Evolutionary conservation across 306 rosid genomes (phyloP).

Genomic region (Citrullus mucosospermus): DNA sequence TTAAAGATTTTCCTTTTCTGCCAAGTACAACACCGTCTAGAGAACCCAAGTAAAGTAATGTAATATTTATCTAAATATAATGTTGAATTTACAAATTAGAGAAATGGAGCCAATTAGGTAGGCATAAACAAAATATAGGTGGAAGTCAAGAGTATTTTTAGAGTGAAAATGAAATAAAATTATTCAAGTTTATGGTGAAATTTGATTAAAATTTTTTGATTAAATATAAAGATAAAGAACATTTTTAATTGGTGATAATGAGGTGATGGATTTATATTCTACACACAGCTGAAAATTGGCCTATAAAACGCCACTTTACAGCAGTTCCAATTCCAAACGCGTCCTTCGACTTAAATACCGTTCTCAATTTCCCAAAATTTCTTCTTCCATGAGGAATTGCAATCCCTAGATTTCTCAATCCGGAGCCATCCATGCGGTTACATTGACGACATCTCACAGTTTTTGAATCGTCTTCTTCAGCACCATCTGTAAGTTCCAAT

Average conservation of each 20-base stretch:
- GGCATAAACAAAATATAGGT: too few species aligned
- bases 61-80: too few species aligned
- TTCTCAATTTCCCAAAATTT: neutral
- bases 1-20: too few species aligned
- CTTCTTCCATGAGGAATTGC: neutral
- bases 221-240: neutral
- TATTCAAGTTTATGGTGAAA: too few species aligned
- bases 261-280: neutral
- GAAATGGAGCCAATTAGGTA: too few species aligned
- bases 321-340: neutral
- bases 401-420: neutral
- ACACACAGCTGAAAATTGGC: neutral
- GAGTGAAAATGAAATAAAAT: too few species aligned
- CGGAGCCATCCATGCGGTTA: neutral
- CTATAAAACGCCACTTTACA: neutral
- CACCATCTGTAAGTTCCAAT: conserved; percentile 34
- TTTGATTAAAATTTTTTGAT: too few species aligned
- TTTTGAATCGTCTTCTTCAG: conserved; percentile 10
- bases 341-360: neutral
- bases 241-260: neutral
- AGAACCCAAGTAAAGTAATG: too few species aligned
- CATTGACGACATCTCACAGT: neutral
- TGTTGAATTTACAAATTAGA: too few species aligned
- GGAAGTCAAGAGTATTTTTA: too few species aligned
- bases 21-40: too few species aligned